Evolutionary conservation across 495 filamentous ascomycete species (phyloP), one percentile per base, ranked within the genome.

Genomic region (Monascus purpureus): DNA sequence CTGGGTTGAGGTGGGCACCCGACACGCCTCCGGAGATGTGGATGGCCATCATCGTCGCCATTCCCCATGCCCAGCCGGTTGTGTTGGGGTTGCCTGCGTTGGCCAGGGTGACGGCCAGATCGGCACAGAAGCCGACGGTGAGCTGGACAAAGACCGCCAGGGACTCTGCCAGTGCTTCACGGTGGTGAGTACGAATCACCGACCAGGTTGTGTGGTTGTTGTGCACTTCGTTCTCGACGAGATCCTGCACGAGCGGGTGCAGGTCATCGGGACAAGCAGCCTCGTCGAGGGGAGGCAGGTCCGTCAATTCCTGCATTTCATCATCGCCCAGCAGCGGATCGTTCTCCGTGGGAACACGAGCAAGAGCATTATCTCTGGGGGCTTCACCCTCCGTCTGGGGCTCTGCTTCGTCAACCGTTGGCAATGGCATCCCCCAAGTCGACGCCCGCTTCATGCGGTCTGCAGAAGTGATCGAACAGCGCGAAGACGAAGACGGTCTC

Each of bases 21-120:
- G 67, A 71, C n/a, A 70, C 53, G 37, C 65, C 66, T 52, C 67
- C 65, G 16, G 52, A 63, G 14, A 75, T 59, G 34, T 72, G 72
- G 28, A 73, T 71, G 7, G 55, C 70, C 26, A 72, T 59, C 69
- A 73, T 73, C 17, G 62, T 63, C 8, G 61, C 67, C 4, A 72
- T 49, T 1, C 68, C 69, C 68, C 68, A 75, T 6, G 61, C 57
- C 64, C 63, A 70, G 13, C 51, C 58, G 3, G 61, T 63, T 2
- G 61, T 63, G 35, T 61, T 59, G 11, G 68, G 68, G 24, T 61
- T 57, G 2, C 57, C 59, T 0, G 40, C 39, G 2, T 51, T 37
- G 13, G 59, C 61, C 5, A 64, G 38, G 5, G 60, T 65, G 12
- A 70, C 67, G 0, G 59, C 46, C 8, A 72, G 50, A 27, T 65